Evolutionary conservation across 441 rosid species (phyloP).

Genomic region (Oxalis stricta): DNA sequence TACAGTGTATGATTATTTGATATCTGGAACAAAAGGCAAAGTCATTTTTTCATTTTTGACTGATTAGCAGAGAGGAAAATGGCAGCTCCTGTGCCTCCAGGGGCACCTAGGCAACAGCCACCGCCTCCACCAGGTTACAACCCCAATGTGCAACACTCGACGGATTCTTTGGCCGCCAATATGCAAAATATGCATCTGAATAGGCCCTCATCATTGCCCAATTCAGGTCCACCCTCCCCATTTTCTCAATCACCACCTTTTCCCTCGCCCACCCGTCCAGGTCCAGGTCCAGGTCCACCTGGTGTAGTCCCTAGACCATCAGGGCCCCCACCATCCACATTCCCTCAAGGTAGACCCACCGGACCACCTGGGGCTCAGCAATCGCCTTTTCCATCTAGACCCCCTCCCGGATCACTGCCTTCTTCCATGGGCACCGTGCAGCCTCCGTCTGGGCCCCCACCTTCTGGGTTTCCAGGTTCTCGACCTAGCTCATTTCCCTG

Average conservation of each 20-base stretch:
- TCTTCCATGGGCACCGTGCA: slow-evolving; percentile 1
- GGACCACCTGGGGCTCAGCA: slow-evolving; percentile 41
- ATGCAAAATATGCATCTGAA: slow-evolving; percentile 39
- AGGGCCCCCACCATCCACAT: slow-evolving; percentile 28
- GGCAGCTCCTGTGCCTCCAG: slow-evolving; percentile 55
- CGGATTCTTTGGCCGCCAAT: slow-evolving; percentile 25
- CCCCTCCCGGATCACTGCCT: slow-evolving; percentile 42
- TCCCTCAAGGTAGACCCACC: slow-evolving; percentile 44
- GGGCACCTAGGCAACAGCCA: slow-evolving; percentile 42
- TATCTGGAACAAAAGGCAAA: neutral
- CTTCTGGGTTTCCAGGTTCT: slow-evolving; percentile 13
- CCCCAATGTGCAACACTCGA: slow-evolving; percentile 25
- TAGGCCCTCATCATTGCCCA: slow-evolving; percentile 19
- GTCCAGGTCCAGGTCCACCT: slow-evolving; percentile 33
- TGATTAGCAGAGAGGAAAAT: slow-evolving; percentile 9
- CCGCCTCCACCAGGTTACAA: slow-evolving; percentile 22
- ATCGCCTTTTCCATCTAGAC: slow-evolving; percentile 49
- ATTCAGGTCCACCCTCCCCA: slow-evolving; percentile 27
- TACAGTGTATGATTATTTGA: no score
- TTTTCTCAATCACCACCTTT: slow-evolving; percentile 31
- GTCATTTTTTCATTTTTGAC: slow-evolving; percentile 8
- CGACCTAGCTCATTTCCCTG: slow-evolving; percentile 12
- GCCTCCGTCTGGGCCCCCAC: slow-evolving; percentile 9
- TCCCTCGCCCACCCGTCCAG: slow-evolving; percentile 27
- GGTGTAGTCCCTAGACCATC: slow-evolving; percentile 31